Percentiles rank a stretch among this genome's conserved stretches.
phyloP scores from a whole-genome alignment of 176 grass and related monocot species.

The Juncus inflexus region DNA sequence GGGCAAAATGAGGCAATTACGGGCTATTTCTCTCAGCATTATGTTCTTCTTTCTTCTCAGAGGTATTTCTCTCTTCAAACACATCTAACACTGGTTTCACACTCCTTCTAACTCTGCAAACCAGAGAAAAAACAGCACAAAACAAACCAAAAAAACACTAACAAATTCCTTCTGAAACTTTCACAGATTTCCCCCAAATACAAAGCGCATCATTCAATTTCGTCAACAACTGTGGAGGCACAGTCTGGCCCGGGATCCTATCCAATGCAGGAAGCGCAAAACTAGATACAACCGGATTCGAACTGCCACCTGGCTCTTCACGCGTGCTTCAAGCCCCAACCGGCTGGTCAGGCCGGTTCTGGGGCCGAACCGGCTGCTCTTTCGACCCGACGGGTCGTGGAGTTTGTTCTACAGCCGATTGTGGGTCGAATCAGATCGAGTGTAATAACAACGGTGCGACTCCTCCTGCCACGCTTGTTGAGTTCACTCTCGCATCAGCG shows the following conservation, averaged over 20 bases:
- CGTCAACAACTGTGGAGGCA: constrained; percentile 56
- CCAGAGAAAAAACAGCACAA: not conserved
- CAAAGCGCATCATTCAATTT: constrained; percentile 61
- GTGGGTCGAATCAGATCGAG: constrained; percentile 64
- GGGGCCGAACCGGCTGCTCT: constrained; percentile 71
- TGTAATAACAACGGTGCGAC: constrained; percentile 51
- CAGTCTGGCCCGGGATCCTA: constrained; percentile 79
- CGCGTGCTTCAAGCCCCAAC: constrained; percentile 49
- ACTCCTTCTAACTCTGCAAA: not conserved
- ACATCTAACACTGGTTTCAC: constrained; percentile 11
- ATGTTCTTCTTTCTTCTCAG: constrained; percentile 27
- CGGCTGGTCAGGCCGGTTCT: constrained; percentile 70
- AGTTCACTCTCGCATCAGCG: constrained; percentile 68
- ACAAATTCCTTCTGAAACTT: constrained; percentile 3
- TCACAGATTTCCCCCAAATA: constrained; percentile 16
- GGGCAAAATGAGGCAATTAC: constrained; percentile 19
- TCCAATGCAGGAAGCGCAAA: constrained; percentile 58
- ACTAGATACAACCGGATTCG: constrained; percentile 68
- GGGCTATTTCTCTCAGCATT: constrained; percentile 17
- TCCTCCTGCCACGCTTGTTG: constrained; percentile 65
- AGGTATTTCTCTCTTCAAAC: constrained; percentile 4
- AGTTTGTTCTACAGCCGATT: constrained; percentile 77
- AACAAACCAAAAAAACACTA: not conserved
- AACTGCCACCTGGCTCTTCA: constrained; percentile 44
- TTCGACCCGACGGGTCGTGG: constrained; percentile 36